Evolutionary conservation across 2,329 filamentous ascomycete species (phyloP), one percentile per base, ranked within the genome.

Genomic region (Pseudonectria buxi): DNA sequence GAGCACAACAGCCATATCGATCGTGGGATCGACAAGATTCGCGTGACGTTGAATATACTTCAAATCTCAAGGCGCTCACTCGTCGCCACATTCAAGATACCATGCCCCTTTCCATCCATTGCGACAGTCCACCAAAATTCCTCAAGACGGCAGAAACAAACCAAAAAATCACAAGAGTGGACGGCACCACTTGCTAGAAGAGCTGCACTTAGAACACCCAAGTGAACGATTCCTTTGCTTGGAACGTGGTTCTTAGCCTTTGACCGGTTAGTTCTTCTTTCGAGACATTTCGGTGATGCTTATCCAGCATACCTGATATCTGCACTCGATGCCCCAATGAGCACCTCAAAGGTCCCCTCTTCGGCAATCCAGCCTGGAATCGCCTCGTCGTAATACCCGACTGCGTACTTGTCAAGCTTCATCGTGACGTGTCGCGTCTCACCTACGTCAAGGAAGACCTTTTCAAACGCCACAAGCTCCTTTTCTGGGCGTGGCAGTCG

Each of bases 381-480:
- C 3, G 67, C 64, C 12, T 73, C 74, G 43, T 84, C 77, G 45
- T 78, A 84, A 57, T 83, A 84, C 7, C 71, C 71, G 2, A 70
- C 69, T 1, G 71, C 69, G 40, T 71, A 64, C 53, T 68, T 71
- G 44, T 73, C 68, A 9, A 74, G 45, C 12, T 48, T 44, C 4
- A 74, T 57, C 9, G 60, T 57, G 24, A 74, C 54, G 39, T 73
- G 68, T 44, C 61, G 68, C 1, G 70, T 74, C 61, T 74, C 70
- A 4, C 75, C 77, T 2, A 70, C 63, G 29, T 73, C 65, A 3
- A 86, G 57, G 32, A 61, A 67, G 0, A 83, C 69, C 58, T 84
- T 85, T 39, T 73, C 72, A 50, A 86, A 86, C 0, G 78, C 80
- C 24, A 78, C 77, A 1, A 86, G 65, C 58, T 86, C 82, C 59